Evolutionary conservation across 139 green algal species (phyloP), one percentile per base, ranked within the genome.

Genomic region (Desmodesmus armatus): DNA sequence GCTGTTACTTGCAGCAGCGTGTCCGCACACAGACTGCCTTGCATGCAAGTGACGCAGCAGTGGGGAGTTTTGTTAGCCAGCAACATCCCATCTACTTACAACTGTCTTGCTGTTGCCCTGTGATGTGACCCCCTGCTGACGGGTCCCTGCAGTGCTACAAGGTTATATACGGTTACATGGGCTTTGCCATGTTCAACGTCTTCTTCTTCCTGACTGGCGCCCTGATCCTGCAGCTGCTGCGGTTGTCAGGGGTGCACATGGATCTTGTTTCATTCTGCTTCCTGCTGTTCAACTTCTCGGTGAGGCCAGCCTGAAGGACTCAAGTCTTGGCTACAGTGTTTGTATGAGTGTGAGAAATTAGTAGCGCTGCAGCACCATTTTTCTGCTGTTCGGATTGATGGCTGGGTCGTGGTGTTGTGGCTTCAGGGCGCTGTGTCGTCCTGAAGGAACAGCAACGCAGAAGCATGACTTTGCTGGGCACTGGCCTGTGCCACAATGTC

Each of bases 91-190:
- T n/a, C n/a, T n/a, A n/a, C n/a, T n/a, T n/a, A n/a, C n/a, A n/a
- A n/a, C n/a, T n/a, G n/a, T n/a, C n/a, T n/a, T n/a, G n/a, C n/a
- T n/a, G n/a, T n/a, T n/a, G n/a, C n/a, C n/a, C n/a, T n/a, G n/a
- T n/a, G n/a, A n/a, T n/a, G n/a, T n/a, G n/a, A n/a, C n/a, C n/a
- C n/a, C n/a, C n/a, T n/a, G n/a, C n/a, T 15, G n/a, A n/a, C 4
- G 25, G 17, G n/a, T 23, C 60, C 31, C 73, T 69, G 73, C 92
- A 97, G 94, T 98, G 92, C 76, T 92, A 93, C 76, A 90, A 89
- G 19, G 35, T 95, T 43, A 99, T 99, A 15, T 98, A 94, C 71
- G 93, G 66, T 5, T 99, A 99, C 92, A 98, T 99, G 95, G 95
- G 89, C 2, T 98, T 99, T 87, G 92, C 95, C 0, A 93, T 95